Conservation (phyloP, 257 asterid species). For the Solanum sejunctum region DNA sequence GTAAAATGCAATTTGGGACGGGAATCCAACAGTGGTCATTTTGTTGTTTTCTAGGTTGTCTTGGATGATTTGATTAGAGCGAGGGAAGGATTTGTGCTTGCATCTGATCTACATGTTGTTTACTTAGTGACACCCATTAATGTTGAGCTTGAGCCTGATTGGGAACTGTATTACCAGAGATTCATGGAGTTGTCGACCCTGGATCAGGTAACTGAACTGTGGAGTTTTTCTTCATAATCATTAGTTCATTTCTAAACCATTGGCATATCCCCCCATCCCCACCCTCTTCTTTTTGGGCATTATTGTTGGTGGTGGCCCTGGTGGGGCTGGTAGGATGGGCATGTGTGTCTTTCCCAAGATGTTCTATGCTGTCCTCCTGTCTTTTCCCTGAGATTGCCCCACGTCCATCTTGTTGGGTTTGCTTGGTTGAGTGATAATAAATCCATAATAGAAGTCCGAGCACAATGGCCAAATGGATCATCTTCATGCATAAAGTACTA, state of each 20-base stretch:
- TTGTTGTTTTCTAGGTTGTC: conserved; percentile 48
- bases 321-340: neutral
- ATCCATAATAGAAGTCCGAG: neutral
- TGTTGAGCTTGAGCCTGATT: conserved; percentile 93
- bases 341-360: neutral
- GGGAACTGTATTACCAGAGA: conserved; percentile 91
- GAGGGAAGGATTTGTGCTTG: conserved; percentile 96
- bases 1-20: neutral
- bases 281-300: neutral
- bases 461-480: neutral
- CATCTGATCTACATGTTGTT: conserved; percentile 95
- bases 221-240: neutral
- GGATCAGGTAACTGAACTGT: conserved; percentile 60
- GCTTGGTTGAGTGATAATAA: neutral
- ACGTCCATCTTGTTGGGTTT: neutral
- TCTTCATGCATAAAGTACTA: neutral
- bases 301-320: neutral
- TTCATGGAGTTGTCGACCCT: conserved; percentile 77
- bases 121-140: conserved; percentile 94
- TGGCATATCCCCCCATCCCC: neutral
- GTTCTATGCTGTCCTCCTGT: neutral
- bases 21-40: neutral
- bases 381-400: neutral
- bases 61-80: conserved; percentile 93
- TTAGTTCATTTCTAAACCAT: neutral